Percentiles rank a stretch among this genome's conserved stretches.
Evolutionary conservation across 2,329 filamentous ascomycete genomes (phyloP).

Genomic region (Elsinoe batatas): DNA sequence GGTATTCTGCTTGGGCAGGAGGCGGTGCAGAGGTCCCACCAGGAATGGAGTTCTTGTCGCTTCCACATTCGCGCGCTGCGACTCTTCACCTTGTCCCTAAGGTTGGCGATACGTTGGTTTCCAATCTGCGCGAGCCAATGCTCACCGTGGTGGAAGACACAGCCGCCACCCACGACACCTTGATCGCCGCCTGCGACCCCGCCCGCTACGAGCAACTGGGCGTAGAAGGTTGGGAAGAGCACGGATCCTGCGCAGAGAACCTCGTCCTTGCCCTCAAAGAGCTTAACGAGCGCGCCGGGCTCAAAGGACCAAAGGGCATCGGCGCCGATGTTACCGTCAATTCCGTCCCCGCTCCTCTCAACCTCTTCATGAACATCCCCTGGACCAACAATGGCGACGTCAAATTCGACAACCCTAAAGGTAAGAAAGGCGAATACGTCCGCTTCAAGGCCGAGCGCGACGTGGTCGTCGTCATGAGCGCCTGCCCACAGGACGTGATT

Average conservation of each 20-base stretch:
- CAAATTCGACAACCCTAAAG: slow-evolving; percentile 32
- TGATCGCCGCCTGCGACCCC: slow-evolving; percentile 39
- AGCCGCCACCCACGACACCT: slow-evolving; percentile 36
- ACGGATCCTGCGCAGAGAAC: slow-evolving; percentile 41
- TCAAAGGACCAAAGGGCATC: slow-evolving; percentile 37
- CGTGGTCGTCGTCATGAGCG: slow-evolving; percentile 38
- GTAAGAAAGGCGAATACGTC: slow-evolving; percentile 35
- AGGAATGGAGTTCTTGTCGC: slow-evolving; percentile 26
- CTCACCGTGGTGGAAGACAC: slow-evolving; percentile 38
- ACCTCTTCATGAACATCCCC: slow-evolving; percentile 41
- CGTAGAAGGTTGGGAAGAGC: slow-evolving; percentile 32
- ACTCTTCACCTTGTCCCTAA: slow-evolving; percentile 34
- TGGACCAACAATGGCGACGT: slow-evolving; percentile 32
- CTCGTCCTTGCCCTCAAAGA: slow-evolving; percentile 40
- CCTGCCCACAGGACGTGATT: slow-evolving; percentile 37
- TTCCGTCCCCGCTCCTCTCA: slow-evolving; percentile 37
- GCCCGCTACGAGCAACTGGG: slow-evolving; percentile 32
- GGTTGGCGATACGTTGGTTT: slow-evolving; percentile 34
- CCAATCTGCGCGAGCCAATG: slow-evolving; percentile 38
- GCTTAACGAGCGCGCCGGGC: slow-evolving; percentile 36
- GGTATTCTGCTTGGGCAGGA: slow-evolving; percentile 37
- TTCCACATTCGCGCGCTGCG: slow-evolving; percentile 35
- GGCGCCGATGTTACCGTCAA: slow-evolving; percentile 41
- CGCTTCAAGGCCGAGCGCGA: slow-evolving; percentile 36
- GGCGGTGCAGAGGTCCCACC: not conserved